These are phyloP conservation scores for Aspergillus nomiae DNA, from an alignment of 2,329 filamentous ascomycete species.

Conservation along the genomic window DNA sequence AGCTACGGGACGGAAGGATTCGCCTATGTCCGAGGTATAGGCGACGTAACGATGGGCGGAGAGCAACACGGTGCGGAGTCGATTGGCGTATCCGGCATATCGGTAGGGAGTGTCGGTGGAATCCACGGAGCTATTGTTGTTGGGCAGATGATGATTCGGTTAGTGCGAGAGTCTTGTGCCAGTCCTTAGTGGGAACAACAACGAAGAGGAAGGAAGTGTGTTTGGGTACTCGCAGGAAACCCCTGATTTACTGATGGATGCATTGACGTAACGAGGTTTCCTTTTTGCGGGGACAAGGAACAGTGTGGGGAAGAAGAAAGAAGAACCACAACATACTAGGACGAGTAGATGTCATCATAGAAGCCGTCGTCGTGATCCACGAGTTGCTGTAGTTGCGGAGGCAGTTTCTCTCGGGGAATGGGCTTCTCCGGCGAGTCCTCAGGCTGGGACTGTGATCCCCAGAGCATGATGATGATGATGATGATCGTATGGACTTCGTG, in stretches of 20 bases:
- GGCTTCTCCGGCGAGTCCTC: conserved; percentile 35
- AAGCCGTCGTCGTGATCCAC: conserved; percentile 69
- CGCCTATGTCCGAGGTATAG: conserved; percentile 94
- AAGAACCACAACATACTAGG: conserved; percentile 62
- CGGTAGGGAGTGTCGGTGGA: conserved; percentile 83
- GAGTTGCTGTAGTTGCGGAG: conserved; percentile 57
- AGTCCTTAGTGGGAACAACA: too few species aligned
- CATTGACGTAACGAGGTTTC: too few species aligned
- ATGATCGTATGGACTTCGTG: background rate
- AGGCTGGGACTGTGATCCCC: conserved; percentile 33
- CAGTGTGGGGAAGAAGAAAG: conserved; percentile 7
- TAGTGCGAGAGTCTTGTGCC: background rate
- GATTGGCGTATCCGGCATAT: conserved; percentile 89
- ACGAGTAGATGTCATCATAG: conserved; percentile 75
- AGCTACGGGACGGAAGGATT: conserved; percentile 90
- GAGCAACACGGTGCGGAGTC: conserved; percentile 81
- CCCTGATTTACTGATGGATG: too few species aligned
- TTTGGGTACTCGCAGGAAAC: too few species aligned
- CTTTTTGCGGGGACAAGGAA: conserved; percentile 1
- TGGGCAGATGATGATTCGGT: background rate
- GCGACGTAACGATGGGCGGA: conserved; percentile 95
- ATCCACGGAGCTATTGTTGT: conserved; percentile 61
- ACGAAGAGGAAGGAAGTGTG: too few species aligned
- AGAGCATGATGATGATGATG: conserved; percentile 25
- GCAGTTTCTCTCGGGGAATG: conserved; percentile 54